These are phyloP conservation scores for Gymnopus androsaceus DNA, from an alignment of 1,284 basidiomycete genomes.

Conservation along the genomic window DNA sequence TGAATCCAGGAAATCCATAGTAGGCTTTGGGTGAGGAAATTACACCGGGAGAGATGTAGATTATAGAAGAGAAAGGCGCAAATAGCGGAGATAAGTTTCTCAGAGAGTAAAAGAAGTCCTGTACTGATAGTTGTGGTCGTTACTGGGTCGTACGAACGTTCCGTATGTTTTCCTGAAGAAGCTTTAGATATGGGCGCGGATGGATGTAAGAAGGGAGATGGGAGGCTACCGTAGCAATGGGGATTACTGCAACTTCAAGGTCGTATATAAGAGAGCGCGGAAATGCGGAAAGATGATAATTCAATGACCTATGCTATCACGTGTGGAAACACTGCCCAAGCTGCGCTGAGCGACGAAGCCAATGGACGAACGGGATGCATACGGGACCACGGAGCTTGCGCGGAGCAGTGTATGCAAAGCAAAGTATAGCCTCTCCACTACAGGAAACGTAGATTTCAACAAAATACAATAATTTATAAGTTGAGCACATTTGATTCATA, in stretches of 20 bases:
- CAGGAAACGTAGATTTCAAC: no score
- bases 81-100: not conserved
- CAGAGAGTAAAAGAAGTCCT: no score
- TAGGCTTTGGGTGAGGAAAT: not conserved
- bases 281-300: no score
- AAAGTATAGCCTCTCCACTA: no score
- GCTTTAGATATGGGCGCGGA: not conserved
- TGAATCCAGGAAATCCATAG: constrained; percentile 12
- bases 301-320: no score
- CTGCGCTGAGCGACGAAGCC: no score
- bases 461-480: not conserved
- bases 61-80: not conserved
- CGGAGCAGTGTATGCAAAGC: no score
- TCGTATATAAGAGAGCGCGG: not conserved
- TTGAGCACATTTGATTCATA: not conserved
- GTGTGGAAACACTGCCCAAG: no score
- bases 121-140: not conserved
- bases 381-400: no score
- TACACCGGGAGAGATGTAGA: not conserved
- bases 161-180: not conserved
- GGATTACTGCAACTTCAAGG: not conserved
- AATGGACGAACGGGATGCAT: no score
- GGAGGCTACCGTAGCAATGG: not conserved
- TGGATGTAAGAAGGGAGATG: not conserved
- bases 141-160: not conserved